Conservation (phyloP, 805 yeast species). For the Starmerella etchellsii region DNA sequence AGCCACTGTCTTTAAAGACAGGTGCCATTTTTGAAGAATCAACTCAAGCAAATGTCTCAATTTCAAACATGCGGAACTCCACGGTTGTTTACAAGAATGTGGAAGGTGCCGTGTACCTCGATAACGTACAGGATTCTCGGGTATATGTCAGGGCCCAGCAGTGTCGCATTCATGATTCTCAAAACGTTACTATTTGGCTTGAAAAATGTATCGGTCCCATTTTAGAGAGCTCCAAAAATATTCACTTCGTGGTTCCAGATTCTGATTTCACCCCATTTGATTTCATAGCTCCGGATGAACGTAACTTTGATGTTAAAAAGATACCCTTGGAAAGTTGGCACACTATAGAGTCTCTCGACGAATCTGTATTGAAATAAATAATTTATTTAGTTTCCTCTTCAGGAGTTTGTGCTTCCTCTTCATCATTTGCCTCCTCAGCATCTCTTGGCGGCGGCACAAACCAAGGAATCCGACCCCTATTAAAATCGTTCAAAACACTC, state of each 20-base stretch:
- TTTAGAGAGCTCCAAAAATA: conserved; percentile 19
- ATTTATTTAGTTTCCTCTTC: not conserved
- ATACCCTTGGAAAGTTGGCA: not conserved
- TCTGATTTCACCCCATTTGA: conserved; percentile 18
- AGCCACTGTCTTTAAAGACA: too few relatives aligned
- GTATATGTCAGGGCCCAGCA: conserved; percentile 22
- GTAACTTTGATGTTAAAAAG: conserved; percentile 2
- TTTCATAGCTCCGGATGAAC: conserved; percentile 11
- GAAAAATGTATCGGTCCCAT: conserved; percentile 24
- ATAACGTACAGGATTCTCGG: conserved; percentile 12
- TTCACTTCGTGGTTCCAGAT: conserved; percentile 18
- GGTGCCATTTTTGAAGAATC: not conserved
- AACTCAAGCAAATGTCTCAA: conserved; percentile 3
- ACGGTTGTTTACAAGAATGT: conserved; percentile 15
- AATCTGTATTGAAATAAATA: conserved; percentile 9
- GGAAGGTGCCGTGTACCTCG: conserved; percentile 20
- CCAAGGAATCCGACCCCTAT: conserved; percentile 97
- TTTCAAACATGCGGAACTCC: conserved; percentile 16
- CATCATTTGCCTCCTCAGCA: conserved; percentile 39
- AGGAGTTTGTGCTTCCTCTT: conserved; percentile 3
- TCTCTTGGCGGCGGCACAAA: conserved; percentile 86
- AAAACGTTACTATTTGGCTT: conserved; percentile 13
- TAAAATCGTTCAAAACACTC: conserved; percentile 82
- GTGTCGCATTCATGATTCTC: conserved; percentile 23
- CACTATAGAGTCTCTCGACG: not conserved